Conservation (phyloP, 257 asterid genomes). For the Nicotiana knightiana region DNA sequence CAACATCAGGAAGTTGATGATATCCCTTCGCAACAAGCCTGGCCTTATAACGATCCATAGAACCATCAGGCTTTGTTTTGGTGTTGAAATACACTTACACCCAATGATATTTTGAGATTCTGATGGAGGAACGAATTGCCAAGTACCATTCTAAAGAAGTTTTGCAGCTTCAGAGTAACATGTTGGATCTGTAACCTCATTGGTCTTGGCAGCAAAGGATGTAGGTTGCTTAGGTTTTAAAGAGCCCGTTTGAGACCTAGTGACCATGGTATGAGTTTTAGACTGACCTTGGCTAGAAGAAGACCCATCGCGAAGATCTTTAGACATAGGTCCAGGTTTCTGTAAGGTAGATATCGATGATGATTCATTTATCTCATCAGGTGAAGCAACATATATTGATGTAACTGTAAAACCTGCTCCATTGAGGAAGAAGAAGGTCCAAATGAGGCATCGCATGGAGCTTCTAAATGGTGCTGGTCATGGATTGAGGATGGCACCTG, state of each 20-base stretch:
- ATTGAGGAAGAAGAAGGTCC: no score
- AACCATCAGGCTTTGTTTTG: neutral
- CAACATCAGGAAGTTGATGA: neutral
- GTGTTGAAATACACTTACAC: neutral
- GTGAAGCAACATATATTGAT: no score
- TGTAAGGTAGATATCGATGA: no score
- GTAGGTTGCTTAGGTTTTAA: neutral
- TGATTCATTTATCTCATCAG: no score
- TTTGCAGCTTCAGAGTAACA: neutral
- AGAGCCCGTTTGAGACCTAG: neutral
- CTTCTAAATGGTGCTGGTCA: no score
- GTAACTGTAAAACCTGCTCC: no score
- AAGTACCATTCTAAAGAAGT: neutral
- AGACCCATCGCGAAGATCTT: no score
- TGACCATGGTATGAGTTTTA: neutral
- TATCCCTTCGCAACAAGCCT: neutral
- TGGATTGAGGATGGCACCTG: no score
- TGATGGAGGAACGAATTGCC: neutral
- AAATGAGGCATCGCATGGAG: no score
- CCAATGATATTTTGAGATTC: neutral
- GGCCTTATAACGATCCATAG: neutral
- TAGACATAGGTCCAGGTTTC: no score
- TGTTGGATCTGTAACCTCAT: neutral
- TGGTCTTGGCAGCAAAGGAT: neutral
- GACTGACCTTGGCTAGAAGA: no score